Conservation (phyloP, 2,329 filamentous ascomycete genomes). For the Phialophora chinensis region DNA sequence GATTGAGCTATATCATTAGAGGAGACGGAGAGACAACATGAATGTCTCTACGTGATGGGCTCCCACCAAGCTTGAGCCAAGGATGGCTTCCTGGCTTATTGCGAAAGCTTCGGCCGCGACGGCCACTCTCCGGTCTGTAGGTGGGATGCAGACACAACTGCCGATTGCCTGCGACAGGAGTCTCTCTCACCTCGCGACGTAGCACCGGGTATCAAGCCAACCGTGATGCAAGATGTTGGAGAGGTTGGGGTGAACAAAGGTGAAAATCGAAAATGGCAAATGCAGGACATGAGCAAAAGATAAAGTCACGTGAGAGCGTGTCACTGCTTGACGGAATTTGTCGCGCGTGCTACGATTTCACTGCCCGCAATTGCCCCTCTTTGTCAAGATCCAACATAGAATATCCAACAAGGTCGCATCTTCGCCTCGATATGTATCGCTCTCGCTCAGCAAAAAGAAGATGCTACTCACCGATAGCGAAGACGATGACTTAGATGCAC, state of each 20-base stretch:
- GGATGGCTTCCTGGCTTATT: neutral
- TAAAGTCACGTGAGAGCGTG: slow-evolving; percentile 1
- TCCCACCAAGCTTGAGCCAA: slow-evolving; percentile 1
- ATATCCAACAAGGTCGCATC: neutral
- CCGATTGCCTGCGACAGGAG: neutral
- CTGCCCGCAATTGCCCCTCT: neutral
- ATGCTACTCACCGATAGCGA: slow-evolving; percentile 37
- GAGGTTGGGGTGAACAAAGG: neutral
- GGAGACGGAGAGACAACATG: neutral
- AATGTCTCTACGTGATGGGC: neutral
- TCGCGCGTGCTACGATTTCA: neutral
- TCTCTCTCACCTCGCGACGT: neutral
- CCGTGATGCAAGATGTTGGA: neutral
- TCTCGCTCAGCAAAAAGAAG: neutral
- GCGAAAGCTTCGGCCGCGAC: slow-evolving; percentile 4
- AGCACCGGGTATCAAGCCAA: neutral
- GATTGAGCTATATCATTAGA: neutral
- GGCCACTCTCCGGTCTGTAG: slow-evolving; percentile 16
- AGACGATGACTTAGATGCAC: slow-evolving; percentile 33
- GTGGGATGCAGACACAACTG: slow-evolving; percentile 19
- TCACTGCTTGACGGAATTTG: neutral
- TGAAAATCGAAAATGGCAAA: neutral
- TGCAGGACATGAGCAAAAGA: neutral
- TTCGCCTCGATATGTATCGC: neutral
- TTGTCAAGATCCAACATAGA: neutral